Base-by-base conservation (phyloP, 371 early-diverging fungal species). In the Cladochytrium tenue region DNA sequence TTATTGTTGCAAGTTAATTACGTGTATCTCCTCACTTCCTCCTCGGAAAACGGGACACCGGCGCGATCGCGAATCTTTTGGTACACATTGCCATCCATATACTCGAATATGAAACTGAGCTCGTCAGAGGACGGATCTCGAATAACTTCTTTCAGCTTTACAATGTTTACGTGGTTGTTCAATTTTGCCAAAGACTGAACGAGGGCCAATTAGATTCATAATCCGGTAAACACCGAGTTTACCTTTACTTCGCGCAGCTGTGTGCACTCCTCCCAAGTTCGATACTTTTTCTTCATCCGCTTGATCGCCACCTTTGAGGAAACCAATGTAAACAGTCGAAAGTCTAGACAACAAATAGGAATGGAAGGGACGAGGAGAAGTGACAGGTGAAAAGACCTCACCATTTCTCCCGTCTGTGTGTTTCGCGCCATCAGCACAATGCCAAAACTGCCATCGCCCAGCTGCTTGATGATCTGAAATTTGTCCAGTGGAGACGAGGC, bases 361-460 rank as follows among this genome's bases (percentile, higher is more conserved):
- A 55, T 55, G 15, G 55, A 55, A 15, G 55, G 15, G 55, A 55
- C 26, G 15, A 34, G 32, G n/a, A 25, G 5, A 23, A 5, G n/a
- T n/a, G 23, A 33, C 55, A 34, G 32, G n/a, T 32, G 5, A 23
- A 5, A 27, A 17, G 23, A 33, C 20, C 59, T 28, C 65, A 93
- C 95, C 74, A 82, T 82, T 68, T 92, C 88, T 28, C 88, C 86
- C 5, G 88, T 88, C 35, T 78, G 70, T 64, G 77, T 84, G 72
- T 90, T 85, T 57, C 75, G 75, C 1, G 93, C 95, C 72, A 85
- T 78, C 57, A 91, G 83, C 4, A 96, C 97, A 13, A 90, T 82
- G 43, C 95, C 95, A 78, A 95, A 96, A 20, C 94, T 92, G 13
- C 97, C 97, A 66, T 92, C 88, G 36, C 96, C 95, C 2, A 95